These are phyloP conservation scores for Dichotomopilus funicola DNA, from an alignment of 2,329 filamentous ascomycete species.

Conservation along the genomic window DNA sequence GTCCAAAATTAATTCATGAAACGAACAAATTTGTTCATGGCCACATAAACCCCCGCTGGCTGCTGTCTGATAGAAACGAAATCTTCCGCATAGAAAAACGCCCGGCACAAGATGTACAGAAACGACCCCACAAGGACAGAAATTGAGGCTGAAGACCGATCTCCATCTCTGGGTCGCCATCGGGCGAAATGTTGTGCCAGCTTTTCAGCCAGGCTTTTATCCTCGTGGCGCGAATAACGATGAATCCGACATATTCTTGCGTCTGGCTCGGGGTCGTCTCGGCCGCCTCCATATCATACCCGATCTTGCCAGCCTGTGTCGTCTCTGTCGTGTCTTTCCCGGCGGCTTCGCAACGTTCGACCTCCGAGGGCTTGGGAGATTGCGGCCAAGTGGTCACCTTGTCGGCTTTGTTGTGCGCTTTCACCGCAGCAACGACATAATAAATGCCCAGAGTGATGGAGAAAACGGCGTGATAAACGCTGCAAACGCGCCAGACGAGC, in stretches of 20 bases:
- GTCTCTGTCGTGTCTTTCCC: neutral
- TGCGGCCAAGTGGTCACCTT: neutral
- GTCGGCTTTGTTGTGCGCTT: neutral
- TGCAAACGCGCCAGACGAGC: constrained; percentile 21
- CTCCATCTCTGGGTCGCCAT: constrained; percentile 13
- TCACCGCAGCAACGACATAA: neutral
- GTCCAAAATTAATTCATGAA: too few species aligned
- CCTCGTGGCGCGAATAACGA: too few species aligned
- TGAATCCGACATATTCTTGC: too few species aligned
- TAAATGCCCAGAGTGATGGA: neutral
- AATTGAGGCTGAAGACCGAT: neutral
- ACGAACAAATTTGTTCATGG: constrained; percentile 11
- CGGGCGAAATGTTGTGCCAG: constrained; percentile 10
- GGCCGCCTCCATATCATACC: neutral
- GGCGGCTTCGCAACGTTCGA: neutral
- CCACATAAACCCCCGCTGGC: constrained; percentile 11
- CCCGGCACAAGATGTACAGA: constrained; percentile 7
- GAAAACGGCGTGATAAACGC: constrained; percentile 16
- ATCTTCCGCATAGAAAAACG: constrained; percentile 14
- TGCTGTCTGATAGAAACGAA: constrained; percentile 14
- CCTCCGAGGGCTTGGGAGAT: neutral
- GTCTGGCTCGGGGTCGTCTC: neutral
- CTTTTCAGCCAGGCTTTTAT: neutral
- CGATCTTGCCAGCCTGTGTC: neutral
- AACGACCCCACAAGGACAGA: neutral